Evolutionary conservation across 495 filamentous ascomycete genomes (phyloP).

Genomic region (Hypoxylon subgilvum): DNA sequence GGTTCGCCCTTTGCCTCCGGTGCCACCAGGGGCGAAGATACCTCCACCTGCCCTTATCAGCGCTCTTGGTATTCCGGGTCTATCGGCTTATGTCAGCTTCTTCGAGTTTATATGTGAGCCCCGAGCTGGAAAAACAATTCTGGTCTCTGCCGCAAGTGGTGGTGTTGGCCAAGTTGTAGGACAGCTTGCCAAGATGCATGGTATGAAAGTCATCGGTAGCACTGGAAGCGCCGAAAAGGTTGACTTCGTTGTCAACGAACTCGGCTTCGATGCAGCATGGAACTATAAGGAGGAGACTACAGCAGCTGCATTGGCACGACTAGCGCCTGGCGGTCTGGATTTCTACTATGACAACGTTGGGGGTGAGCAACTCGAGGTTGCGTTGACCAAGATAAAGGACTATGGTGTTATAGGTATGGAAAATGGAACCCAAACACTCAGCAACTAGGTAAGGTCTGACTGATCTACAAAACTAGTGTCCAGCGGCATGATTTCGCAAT

Average conservation of each 20-base stretch:
- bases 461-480: no score
- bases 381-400: conserved; percentile 63
- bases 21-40: conserved; percentile 61
- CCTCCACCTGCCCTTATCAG: conserved; percentile 69
- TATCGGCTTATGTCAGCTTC: conserved; percentile 85
- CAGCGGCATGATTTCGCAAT: conserved; percentile 73
- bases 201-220: conserved; percentile 77
- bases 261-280: conserved; percentile 72
- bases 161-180: conserved; percentile 86
- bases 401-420: no score
- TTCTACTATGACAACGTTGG: conserved; percentile 97
- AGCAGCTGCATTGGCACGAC: conserved; percentile 69
- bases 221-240: conserved; percentile 71
- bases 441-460: no score
- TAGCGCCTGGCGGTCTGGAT: conserved; percentile 83
- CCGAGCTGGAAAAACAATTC: conserved; percentile 86
- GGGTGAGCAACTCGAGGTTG: conserved; percentile 81
- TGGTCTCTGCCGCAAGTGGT: conserved; percentile 78
- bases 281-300: conserved; percentile 72
- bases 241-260: conserved; percentile 67
- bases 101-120: conserved; percentile 82
- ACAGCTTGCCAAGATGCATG: conserved; percentile 86
- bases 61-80: conserved; percentile 80
- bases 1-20: conserved; percentile 56
- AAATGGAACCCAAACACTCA: no score